phyloP scores from a whole-genome alignment of 805 yeast species.

The Candida coquimbonensis region DNA sequence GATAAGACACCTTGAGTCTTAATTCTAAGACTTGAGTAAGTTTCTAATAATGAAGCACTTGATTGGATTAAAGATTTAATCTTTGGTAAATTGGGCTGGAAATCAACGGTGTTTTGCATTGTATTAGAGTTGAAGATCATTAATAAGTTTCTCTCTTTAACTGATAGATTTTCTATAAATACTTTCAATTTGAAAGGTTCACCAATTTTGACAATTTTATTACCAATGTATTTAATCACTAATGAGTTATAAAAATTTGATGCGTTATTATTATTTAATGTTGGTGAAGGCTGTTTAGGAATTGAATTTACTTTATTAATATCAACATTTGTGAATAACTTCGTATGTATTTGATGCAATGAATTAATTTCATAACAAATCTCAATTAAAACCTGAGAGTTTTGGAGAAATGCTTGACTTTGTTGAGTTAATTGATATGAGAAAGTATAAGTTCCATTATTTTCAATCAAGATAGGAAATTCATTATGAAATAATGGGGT shows the following conservation, averaged over 20 bases:
- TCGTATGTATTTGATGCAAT: slow-evolving; percentile 17
- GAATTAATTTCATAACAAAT: slow-evolving; percentile 2
- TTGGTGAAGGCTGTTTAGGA: slow-evolving; percentile 1
- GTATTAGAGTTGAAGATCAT: slow-evolving; percentile 28
- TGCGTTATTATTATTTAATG: neutral
- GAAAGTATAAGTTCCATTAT: slow-evolving; percentile 22
- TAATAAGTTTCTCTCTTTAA: slow-evolving; percentile 44
- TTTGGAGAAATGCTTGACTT: neutral
- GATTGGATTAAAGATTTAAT: slow-evolving; percentile 18
- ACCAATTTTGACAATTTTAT: slow-evolving; percentile 53
- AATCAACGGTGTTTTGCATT: slow-evolving; percentile 8
- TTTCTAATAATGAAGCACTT: slow-evolving; percentile 22
- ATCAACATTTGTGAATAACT: slow-evolving; percentile 5
- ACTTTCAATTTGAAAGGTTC: slow-evolving; percentile 55
- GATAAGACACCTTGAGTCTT: slow-evolving; percentile 52
- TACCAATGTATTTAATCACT: slow-evolving; percentile 54
- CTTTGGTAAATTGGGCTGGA: slow-evolving; percentile 20
- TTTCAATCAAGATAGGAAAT: slow-evolving; percentile 21
- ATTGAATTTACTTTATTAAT: slow-evolving; percentile 10
- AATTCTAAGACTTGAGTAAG: slow-evolving; percentile 32
- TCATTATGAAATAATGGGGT: slow-evolving; percentile 8
- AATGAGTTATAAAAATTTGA: slow-evolving; percentile 13
- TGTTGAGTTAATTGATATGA: slow-evolving; percentile 20
- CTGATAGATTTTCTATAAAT: slow-evolving; percentile 56
- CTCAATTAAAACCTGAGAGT: slow-evolving; percentile 8